Base-by-base conservation (phyloP, 192 early-diverging fungal genomes). In the Coemansia sp. region DNA sequence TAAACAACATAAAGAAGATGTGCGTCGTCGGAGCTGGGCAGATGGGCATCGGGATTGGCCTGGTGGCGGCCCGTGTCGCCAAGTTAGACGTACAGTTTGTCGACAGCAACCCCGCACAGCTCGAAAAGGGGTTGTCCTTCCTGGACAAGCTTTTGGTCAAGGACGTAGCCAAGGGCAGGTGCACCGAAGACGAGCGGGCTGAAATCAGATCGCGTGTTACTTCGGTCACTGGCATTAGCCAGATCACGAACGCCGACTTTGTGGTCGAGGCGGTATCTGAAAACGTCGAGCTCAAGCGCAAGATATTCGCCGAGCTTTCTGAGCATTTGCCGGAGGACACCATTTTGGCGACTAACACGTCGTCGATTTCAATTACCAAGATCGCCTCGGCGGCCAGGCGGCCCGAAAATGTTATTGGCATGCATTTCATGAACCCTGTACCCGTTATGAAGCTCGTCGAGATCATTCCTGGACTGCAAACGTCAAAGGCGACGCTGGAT, bases 361-460 rank as follows among this genome's bases (percentile, higher is more conserved):
- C 93, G 62, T 94, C 92, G 41, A 98, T 99, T 69, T 90, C 89
- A 62, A 97, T 99, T 67, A 99, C 97, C 68, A 96, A 95, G 85
- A 96, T 99, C 72, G 97, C 94, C 10, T 90, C 95, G 34, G 86
- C 95, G n/a, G 95, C 94, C 17, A 88, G 84, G 61, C 11, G 46
- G 13, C 73, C 76, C 9, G 69, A 71, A 6, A 68, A 70, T 46
- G 94, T 97, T 42, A 93, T 99, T 80, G 97, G 97, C 33, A 99
- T 99, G 97, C 97, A 99, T 69, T 99, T 99, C 79, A 99, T 99
- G 97, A 99, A 99, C 84, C 89, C 92, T 4, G 95, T 97, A 9
- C 94, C 94, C 6, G 93, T 98, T 45, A 98, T 98, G 96, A 92
- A 93, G 81, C 85, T 97, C 24, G 94, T 97, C 3, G 95, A 99